Base-by-base conservation (phyloP, 1,284 basidiomycete genomes). In the Leucoagaricus sp. region DNA sequence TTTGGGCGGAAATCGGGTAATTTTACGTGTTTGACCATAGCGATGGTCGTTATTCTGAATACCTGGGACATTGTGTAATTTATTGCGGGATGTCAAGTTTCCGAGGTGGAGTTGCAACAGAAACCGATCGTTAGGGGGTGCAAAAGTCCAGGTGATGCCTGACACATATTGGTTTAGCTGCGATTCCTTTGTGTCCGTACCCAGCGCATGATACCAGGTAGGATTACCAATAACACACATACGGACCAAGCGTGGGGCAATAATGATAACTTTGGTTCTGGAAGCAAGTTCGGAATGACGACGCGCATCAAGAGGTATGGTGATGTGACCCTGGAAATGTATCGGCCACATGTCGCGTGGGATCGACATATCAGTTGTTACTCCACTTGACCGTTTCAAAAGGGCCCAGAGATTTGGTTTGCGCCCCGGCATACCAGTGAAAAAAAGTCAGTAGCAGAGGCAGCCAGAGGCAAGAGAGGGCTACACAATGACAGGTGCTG, bases 1-100 rank as follows among this genome's bases (percentile, higher is more conserved):
- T 87, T 42, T 91, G 89, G 89, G 88, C 88, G 3, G 83, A 83
- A 64, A 64, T 89, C 41, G 87, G 84, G 45, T 89, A 72, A 80
- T 46, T 26, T 55, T 21, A 34, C 15, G 48, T 49, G 40, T 40
- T 53, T 33, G 21, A 13, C 26, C 31, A 29, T 45, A 4, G n/a
- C 44, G n/a, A 46, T 36, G 29, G 33, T 40, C 21, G 31, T 36
- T 45, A 42, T 31, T 40, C 12, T 42, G 41, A 17, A 34, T 21
- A 53, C 13, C 48, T 53, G 49, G 57, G 54, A 59, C 53, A 57
- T 21, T 48, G 58, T 49, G 60, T 56, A 36, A 34, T 57, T 49
- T 33, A 59, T 52, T 53, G 53, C 34, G 12, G 28, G 19, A 19
- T 36, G 42, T 17, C 36, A 41, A 53, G 33, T n/a, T 38, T 38